Evolutionary conservation across 75 land plant species (phyloP), one percentile per base, ranked within the genome.

Genomic region (Pseudotsuga menziesii): DNA sequence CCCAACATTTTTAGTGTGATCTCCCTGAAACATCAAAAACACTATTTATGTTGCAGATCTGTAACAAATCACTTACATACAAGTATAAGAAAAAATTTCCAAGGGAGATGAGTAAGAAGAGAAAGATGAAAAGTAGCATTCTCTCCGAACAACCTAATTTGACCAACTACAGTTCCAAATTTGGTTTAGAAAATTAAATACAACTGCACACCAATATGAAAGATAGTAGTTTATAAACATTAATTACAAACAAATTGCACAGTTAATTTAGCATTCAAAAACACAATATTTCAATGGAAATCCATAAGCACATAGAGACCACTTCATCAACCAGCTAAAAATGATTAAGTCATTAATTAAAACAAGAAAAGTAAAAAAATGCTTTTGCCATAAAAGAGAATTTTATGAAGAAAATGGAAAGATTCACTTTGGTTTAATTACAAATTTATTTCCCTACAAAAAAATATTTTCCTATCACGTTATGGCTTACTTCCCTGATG

Each of bases 1-100:
- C 75, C 98, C 98, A 22, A 96, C 92, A 57, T 91, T 93, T 78
- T 83, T 85, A 41, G 86, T 89, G 7, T 83, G 92, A 66, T 90
- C 85, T 13, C 98, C 98, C 97, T 96, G 84, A 16, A 81, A 57
- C 20, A 72, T 36, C 32, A 35, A 77, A 39, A 44, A 39, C 72
- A 67, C 5, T 32, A 69, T 9, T 69, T 14, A 39, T 9, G 54
- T 48, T 48, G 11, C 9, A 9, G 54, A 48, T 48, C 54, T 12
- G 9, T 48, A 48, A 48, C 12, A 48, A 48, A 48, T 48, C 12
- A 48, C 54, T 48, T 48, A 48, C 1, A 9, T 9, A 48, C 54
- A 48, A 48, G 54, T 11, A 48, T 9, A 11, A 48, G 1, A 11
- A 48, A 48, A 48, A 48, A 9, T 8, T 0, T 48, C 11, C 54